Evolutionary conservation across 2,329 filamentous ascomycete species (phyloP), one percentile per base, ranked within the genome.

Genomic region (Volutella citrinella): DNA sequence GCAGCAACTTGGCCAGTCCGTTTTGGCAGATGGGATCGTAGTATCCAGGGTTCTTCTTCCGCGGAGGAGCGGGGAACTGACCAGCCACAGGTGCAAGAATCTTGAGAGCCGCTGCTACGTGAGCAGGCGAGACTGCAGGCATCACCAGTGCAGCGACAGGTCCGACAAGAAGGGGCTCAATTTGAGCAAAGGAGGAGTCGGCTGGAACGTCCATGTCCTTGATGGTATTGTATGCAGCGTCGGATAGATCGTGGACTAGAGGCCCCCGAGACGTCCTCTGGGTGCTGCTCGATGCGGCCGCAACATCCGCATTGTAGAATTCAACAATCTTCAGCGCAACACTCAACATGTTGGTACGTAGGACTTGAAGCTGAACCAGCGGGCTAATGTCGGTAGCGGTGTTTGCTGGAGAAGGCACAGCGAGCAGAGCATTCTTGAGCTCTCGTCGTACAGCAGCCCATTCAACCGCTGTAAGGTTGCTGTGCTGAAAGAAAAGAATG

Each of bases 271-370:
- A 36, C 12, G 60, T 57, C n/a, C 56, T 53, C 3, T 44, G 48
- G 5, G 52, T 59, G 4, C 44, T 49, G 4, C 60, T 51, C 19
- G 55, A 52, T 11, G 59, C 52, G 6, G 58, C 48, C 13, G 66
- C 61, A 5, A 48, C 59, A 23, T 64, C 63, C 43, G 71, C 75
- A 57, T 76, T 76, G 57, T 78, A 94, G 64, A 89, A 94, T 57
- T 97, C 91, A 42, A 90, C 82, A 32, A 97, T 78, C 47, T 84
- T 83, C 42, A 97, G 69, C 2, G 91, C 90, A 13, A 87, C 80
- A 47, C 83, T 82, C 58, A 98, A 87, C 56, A 98, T 94, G 55
- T 87, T 85, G 11, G 87, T 93, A 56, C 93, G 84, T 36, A 98
- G 70, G 17, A 95, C 86, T 60, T 94, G 84, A 17, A 97, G 60